Evolutionary conservation across 2,329 filamentous ascomycete genomes (phyloP), one percentile per base, ranked within the genome.

Genomic region (Alternaria burnsii): DNA sequence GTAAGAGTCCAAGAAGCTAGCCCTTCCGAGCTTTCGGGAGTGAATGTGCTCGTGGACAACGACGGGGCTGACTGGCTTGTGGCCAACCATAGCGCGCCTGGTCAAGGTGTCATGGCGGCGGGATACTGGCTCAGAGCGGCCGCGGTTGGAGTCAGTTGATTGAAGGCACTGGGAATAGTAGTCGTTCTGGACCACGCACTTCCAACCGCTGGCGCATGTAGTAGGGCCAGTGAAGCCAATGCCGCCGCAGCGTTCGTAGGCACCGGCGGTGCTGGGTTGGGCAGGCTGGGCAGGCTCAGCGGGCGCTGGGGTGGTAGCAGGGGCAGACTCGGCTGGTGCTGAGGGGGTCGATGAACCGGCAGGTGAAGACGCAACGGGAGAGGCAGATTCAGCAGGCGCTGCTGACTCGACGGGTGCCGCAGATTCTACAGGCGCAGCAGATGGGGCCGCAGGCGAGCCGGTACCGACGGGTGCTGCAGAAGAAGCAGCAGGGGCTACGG

Each of bases 211-310:
- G 1, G 74, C 71, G 47, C 82, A 84, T n/a, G 67, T 52, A 0
- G 76, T 79, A 0, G 78, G 50, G 9, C 82, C 82, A 5, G 66
- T 78, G 58, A 69, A 82, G 43, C 74, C 76, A 5, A 62, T 66
- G 22, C 82, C 82, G 60, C 82, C 82, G 65, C 82, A 83, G 61
- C 81, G 81, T 2, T 75, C 76, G 67, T 80, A 83, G 11, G 61
- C 52, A 11, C 58, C 50, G 12, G 38, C 57, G 4, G 54, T 47
- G 32, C 32, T 36, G 3, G 32, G 32, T 14, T 34, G 32, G n/a
- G 62, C 30, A 5, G 51, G 52, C 46, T 50, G 8, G 1, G 46
- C 46, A 6, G 46, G 46, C 46, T 42, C 14, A 14, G 62, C 26
- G 14, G 51, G 52, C 3, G 56, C 4, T 3, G 58, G 58, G 5